Conservation (phyloP, 2,329 filamentous ascomycete genomes). For the Rutstroemia sp. region DNA sequence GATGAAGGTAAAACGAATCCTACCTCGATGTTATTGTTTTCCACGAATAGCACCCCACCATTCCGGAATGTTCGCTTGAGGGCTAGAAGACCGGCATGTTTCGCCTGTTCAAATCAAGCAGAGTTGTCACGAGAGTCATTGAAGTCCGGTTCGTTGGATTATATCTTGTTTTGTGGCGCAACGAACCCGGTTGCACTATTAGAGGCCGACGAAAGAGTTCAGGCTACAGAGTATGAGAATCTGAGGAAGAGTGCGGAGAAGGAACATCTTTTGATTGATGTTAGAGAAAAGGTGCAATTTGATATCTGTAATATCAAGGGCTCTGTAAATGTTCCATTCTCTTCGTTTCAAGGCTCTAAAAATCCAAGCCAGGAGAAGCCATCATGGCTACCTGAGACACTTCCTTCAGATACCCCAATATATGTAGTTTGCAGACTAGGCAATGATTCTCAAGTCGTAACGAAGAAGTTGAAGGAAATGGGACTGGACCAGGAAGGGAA, state of each 20-base stretch:
- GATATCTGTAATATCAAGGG: constrained; percentile 70
- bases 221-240: constrained; percentile 48
- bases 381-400: constrained; percentile 34
- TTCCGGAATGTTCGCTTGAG: constrained; percentile 75
- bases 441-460: constrained; percentile 70
- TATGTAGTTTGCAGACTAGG: constrained; percentile 69
- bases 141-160: constrained; percentile 63
- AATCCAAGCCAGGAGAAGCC: constrained; percentile 11
- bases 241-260: constrained; percentile 17
- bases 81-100: constrained; percentile 60
- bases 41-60: constrained; percentile 41
- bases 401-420: constrained; percentile 45
- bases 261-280: constrained; percentile 64
- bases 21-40: constrained; percentile 39
- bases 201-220: constrained; percentile 57
- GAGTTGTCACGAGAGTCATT: constrained; percentile 58
- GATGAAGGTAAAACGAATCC: constrained; percentile 19
- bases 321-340: constrained; percentile 69
- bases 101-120: constrained; percentile 62
- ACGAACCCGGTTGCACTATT: constrained; percentile 48
- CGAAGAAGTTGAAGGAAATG: constrained; percentile 54
- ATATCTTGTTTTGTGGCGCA: constrained; percentile 77
- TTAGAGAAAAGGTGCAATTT: constrained; percentile 78
- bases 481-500: constrained; percentile 40
- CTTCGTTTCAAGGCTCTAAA: constrained; percentile 34